Conservation (phyloP, 495 filamentous ascomycete genomes). For the Glutinoglossum americanum region DNA sequence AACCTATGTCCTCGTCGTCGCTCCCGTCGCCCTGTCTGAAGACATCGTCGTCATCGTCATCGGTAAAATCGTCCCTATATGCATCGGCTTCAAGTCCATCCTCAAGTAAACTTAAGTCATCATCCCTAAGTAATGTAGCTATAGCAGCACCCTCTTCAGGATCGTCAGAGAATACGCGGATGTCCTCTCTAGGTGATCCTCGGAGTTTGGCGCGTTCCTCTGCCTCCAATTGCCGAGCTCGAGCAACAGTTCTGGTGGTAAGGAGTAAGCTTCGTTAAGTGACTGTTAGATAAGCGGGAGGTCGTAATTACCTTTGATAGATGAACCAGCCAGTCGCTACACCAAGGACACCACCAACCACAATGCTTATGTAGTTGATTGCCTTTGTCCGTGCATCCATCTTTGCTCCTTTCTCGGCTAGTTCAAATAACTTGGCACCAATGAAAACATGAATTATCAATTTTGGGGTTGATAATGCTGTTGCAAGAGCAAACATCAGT, state of each 20-base stretch:
- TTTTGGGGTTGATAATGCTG: conserved; percentile 57
- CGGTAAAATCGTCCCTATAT: conserved; percentile 5
- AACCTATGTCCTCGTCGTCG: conserved; percentile 13
- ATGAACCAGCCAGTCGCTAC: conserved; percentile 62
- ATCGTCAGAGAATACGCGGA: conserved; percentile 17
- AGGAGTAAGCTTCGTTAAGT: conserved; percentile 1
- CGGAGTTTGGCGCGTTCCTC: conserved; percentile 41
- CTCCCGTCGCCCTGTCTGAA: conserved; percentile 11
- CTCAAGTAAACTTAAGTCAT: conserved; percentile 4
- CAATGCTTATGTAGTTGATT: conserved; percentile 66
- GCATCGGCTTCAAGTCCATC: conserved; percentile 7
- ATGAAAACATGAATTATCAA: conserved; percentile 86
- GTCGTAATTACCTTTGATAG: conserved; percentile 36
- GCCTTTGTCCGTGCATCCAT: conserved; percentile 45
- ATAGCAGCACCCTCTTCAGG: conserved; percentile 8
- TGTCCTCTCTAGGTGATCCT: conserved; percentile 6
- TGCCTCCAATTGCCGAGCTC: conserved; percentile 66
- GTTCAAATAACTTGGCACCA: conserved; percentile 49
- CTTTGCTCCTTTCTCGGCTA: conserved; percentile 38
- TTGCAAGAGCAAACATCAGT: conserved; percentile 56
- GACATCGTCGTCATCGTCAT: conserved; percentile 9
- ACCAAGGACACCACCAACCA: conserved; percentile 47
- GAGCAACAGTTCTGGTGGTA: conserved; percentile 42
- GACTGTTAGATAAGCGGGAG: neutral
- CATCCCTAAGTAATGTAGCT: conserved; percentile 2